phyloP scores from a whole-genome alignment of 352 stramenopile genomes.

The Phytophthora rubi region DNA sequence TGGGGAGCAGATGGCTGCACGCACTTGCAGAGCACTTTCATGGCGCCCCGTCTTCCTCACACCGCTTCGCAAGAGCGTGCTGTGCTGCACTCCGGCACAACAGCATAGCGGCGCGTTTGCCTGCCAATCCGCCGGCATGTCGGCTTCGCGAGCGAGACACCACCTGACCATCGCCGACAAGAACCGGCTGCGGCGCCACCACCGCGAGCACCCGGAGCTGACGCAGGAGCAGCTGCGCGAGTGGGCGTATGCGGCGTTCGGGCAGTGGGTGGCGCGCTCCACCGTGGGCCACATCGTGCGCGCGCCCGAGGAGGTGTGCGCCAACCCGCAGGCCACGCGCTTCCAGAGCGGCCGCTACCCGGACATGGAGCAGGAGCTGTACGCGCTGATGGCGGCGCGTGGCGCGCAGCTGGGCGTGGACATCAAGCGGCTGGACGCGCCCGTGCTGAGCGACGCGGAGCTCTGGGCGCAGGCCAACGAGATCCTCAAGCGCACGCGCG shows the following conservation, averaged over 20 bases:
- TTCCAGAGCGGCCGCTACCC: conserved; percentile 46
- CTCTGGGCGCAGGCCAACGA: conserved; percentile 43
- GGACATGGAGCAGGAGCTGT: conserved; percentile 41
- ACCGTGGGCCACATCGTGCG: conserved; percentile 40
- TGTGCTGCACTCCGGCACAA: background rate
- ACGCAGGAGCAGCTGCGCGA: conserved; percentile 47
- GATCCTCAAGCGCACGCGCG: conserved; percentile 35
- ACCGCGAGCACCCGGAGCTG: conserved; percentile 31
- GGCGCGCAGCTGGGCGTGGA: conserved; percentile 9
- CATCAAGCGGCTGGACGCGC: conserved; percentile 7
- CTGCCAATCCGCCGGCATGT: background rate
- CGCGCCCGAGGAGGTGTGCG: conserved; percentile 31
- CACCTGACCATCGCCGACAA: conserved; percentile 44
- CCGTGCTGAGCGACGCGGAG: conserved; percentile 28
- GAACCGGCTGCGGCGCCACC: conserved; percentile 35
- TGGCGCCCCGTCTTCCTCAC: no score
- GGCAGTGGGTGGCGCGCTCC: conserved; percentile 42
- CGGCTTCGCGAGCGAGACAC: background rate
- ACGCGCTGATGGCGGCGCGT: conserved; percentile 10
- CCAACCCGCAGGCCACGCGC: conserved; percentile 40
- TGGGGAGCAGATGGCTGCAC: background rate
- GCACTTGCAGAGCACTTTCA: background rate
- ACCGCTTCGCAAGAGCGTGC: background rate
- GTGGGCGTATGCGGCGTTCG: conserved; percentile 37
- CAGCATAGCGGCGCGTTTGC: background rate